A percentile compares a stretch with the other conserved stretches of the same genome.
Evolutionary conservation across 306 rosid species (phyloP).

Genomic region (Delonix regia): DNA sequence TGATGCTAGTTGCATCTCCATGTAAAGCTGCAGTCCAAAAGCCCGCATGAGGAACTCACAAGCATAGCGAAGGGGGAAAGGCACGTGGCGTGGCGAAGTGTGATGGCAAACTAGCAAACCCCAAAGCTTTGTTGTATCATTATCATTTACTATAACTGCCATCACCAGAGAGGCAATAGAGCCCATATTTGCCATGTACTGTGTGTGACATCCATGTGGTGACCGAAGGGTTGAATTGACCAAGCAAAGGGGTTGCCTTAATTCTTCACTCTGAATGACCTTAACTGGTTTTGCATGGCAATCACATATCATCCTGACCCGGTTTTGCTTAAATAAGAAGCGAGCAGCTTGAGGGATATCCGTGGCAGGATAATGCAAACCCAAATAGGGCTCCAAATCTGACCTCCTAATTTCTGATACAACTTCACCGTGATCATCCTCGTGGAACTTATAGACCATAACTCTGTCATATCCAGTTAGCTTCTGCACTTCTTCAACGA

Average conservation of each 20-base stretch:
- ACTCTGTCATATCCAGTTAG: slow-evolving; percentile 89
- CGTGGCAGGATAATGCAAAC: slow-evolving; percentile 81
- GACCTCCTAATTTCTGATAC: slow-evolving; percentile 70
- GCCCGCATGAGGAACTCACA: slow-evolving; percentile 89
- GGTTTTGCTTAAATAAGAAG: slow-evolving; percentile 80
- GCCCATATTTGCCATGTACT: slow-evolving; percentile 84
- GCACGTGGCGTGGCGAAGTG: slow-evolving; percentile 65
- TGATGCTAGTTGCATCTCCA: slow-evolving; percentile 76
- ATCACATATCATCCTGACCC: slow-evolving; percentile 73
- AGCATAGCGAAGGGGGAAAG: slow-evolving; percentile 88
- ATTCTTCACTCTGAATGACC: slow-evolving; percentile 62
- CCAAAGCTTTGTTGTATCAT: slow-evolving; percentile 71
- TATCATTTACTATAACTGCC: slow-evolving; percentile 61
- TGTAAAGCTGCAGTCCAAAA: slow-evolving; percentile 67
- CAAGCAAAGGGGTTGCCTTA: slow-evolving; percentile 71
- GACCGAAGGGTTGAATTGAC: slow-evolving; percentile 83
- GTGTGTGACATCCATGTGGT: slow-evolving; percentile 75
- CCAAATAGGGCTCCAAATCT: slow-evolving; percentile 76
- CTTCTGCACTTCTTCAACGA: slow-evolving; percentile 77
- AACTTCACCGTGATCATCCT: slow-evolving; percentile 90
- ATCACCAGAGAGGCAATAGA: slow-evolving; percentile 71
- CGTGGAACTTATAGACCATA: slow-evolving; percentile 86
- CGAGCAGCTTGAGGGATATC: slow-evolving; percentile 88
- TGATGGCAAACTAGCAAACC: slow-evolving; percentile 92
- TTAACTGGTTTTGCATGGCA: slow-evolving; percentile 67